Percentiles rank a stretch among this genome's conserved stretches.
Evolutionary conservation across 352 stramenopile genomes (phyloP).

Genomic region (Phytophthora aleatoria): DNA sequence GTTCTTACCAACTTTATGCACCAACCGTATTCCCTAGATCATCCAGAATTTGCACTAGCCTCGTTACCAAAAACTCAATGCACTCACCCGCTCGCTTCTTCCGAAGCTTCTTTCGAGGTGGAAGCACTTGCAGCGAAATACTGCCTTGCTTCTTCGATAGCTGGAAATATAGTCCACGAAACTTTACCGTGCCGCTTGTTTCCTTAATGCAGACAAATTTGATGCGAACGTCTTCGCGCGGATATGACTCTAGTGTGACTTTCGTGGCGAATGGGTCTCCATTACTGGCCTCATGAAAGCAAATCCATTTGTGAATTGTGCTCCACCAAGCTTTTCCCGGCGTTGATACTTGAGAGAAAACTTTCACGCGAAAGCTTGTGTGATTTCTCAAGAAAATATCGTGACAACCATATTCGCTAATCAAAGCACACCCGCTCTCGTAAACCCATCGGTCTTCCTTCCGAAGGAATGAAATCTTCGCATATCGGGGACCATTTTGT

Average conservation of each 20-base stretch:
- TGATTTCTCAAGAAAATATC: constrained; percentile 1
- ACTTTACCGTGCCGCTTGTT: not conserved
- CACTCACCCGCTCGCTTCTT: not conserved
- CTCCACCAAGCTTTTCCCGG: not conserved
- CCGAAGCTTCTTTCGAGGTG: not conserved
- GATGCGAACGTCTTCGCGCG: not conserved
- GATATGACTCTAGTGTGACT: not conserved
- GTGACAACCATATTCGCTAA: not conserved
- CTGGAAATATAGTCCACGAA: constrained; percentile 1
- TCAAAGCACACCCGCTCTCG: not conserved
- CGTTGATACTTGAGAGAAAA: not conserved
- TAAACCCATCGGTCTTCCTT: not conserved
- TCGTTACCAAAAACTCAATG: constrained; percentile 4
- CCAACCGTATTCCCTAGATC: not conserved
- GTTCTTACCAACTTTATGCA: not conserved
- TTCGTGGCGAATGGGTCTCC: not conserved
- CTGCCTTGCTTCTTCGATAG: not conserved
- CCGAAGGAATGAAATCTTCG: not conserved
- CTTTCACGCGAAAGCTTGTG: not conserved
- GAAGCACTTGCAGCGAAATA: not conserved
- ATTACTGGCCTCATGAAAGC: not conserved
- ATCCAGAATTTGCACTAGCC: constrained; percentile 1
- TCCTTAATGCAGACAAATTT: not conserved
- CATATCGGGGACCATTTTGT: not conserved
- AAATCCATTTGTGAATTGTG: not conserved